Base-by-base conservation (phyloP, 345 rosid genomes). In the Excoecaria cochinchinensis region DNA sequence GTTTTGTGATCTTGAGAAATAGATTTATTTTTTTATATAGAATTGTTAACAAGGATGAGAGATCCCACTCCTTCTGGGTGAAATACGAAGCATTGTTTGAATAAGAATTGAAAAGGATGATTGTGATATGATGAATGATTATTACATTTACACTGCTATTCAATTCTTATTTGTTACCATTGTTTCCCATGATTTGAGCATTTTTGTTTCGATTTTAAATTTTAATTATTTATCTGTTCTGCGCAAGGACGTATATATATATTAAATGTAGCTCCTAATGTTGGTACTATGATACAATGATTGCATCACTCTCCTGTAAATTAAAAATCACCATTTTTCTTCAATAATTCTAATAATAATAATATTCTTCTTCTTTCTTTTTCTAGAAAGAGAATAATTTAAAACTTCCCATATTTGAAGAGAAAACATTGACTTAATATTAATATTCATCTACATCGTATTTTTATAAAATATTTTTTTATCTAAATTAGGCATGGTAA, bases 71-170 rank as follows among this genome's bases (percentile, higher is more conserved):
- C 66, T 58, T 70, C 71, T 64, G 64, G 53, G 42, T 57, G 55
- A 46, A 52, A 40, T 56, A 72, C 64, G 52, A 51, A 39, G 47
- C 55, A 71, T 72, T 47, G 80, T 69, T 67, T 66, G 67, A 75
- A 73, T 72, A 40, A 48, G 61, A 58, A 75, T 73, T 50, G 38
- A 66, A 44, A 44, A 63, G 66, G 59, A 57, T 76, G 76, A 74
- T 74, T 57, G 46, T 64, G 78, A 72, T 73, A 72, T 73, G 76
- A 79, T 73, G 55, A 25, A 40, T 71, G 22, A 59, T 59, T 31
- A 59, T 59, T 8, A 59, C 22, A 42, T 42, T 56, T 55, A n/a
- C 36, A 17, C 50, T 39, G 15, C 51, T 61, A 72, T 12, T 48
- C 53, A 22, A 13, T 44, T 44, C 6, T 69, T 69, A 8, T 40